These are phyloP conservation scores for Fraxinus nigra DNA, from an alignment of 305 asterid genomes.

Conservation along the genomic window DNA sequence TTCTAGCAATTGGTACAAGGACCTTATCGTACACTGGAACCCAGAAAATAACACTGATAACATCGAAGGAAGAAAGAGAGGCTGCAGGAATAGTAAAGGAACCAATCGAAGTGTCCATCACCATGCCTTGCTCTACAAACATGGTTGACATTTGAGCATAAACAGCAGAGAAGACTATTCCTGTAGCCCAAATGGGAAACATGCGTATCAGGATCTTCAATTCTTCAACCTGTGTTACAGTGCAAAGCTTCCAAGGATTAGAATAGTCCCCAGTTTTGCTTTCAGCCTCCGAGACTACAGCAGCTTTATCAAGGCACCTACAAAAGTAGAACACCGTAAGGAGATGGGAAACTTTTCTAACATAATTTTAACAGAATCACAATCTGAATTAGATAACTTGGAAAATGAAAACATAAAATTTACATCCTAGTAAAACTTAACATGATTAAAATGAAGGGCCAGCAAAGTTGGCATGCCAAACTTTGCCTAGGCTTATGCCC, in stretches of 20 bases:
- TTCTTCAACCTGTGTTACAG: constrained; percentile 90
- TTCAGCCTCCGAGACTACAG: constrained; percentile 52
- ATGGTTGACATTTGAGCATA: constrained; percentile 90
- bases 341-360: background rate
- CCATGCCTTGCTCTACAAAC: constrained; percentile 94
- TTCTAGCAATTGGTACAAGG: constrained; percentile 75
- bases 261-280: constrained; percentile 49
- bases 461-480: background rate
- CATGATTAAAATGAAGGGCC: background rate
- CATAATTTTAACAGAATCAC: background rate
- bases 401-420: background rate
- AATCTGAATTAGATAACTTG: background rate
- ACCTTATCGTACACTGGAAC: constrained; percentile 71
- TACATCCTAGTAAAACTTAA: background rate
- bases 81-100: constrained; percentile 89
- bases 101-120: constrained; percentile 84
- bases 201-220: constrained; percentile 79
- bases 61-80: constrained; percentile 70
- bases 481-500: background rate
- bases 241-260: constrained; percentile 80
- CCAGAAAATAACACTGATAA: constrained; percentile 78
- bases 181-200: constrained; percentile 95
- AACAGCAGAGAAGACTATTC: constrained; percentile 80
- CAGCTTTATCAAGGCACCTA: constrained; percentile 94
- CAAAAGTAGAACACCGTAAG: constrained; percentile 2